Base-by-base conservation (phyloP, 2,329 filamentous ascomycete genomes). In the Diaporthe citriasiana region DNA sequence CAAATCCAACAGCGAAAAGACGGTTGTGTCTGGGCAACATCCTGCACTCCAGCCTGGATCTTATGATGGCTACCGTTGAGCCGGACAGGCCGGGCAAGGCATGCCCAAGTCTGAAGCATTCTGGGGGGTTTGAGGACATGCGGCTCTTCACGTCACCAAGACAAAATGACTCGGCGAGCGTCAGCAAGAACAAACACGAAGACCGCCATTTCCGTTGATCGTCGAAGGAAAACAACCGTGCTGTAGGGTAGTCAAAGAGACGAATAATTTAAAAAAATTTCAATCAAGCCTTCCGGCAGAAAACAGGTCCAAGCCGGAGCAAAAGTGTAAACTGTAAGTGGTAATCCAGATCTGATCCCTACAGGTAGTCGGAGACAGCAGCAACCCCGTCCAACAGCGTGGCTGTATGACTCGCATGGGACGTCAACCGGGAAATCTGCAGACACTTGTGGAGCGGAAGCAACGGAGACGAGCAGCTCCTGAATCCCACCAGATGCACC, bases 391-490 rank as follows among this genome's bases (percentile, higher is more conserved):
- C 15, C 30, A 30, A 51, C 63, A 51, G 63, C 45, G 63, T 30
- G 63, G 47, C n/a, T 47, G 63, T 66, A 66, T 66, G 63, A 66
- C 63, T 66, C 63, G 63, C 63, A 66, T 38, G 45, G 63, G 27
- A 27, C 33, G 27, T 15, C 45, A 38, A 27, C 45, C 63, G 5
- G 30, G 63, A 51, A 66, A 66, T 38, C 45, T 66, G 22, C 45
- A 38, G 30, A 66, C 45, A 10, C 45, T 15, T 51, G 45, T 66
- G 63, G 63, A 66, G 30, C 63, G 63, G 63, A 4, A 40, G 45
- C 63, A 40, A 51, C 40, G 63, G 63, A 66, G 63, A 66, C 63
- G n/a, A 38, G 30, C 30, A 66, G 63, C 63, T 66, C 63, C 63
- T 66, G 63, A 66, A 66, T 51, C 51, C 63, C 30, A 30, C 45